Conservation (phyloP, 176 grass and related monocot genomes). For the Cymbopogon citratus region DNA sequence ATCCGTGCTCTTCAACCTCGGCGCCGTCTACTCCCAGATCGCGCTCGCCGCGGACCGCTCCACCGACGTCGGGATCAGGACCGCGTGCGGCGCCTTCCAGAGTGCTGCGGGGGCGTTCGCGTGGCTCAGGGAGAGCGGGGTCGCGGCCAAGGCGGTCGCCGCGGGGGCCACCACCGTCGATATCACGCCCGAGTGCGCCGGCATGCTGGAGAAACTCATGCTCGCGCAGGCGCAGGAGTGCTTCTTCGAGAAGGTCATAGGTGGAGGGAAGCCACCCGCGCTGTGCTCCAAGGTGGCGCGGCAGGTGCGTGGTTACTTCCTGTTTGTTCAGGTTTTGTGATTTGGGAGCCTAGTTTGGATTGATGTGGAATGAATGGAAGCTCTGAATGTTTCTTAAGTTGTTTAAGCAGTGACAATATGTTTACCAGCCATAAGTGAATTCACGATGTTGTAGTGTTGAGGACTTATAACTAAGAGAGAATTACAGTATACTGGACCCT, state of each 20-base stretch:
- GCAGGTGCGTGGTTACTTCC: constrained; percentile 55
- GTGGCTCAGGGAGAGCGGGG: constrained; percentile 65
- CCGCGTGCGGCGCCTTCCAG: constrained; percentile 82
- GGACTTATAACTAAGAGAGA: neutral
- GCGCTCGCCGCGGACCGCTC: constrained; percentile 73
- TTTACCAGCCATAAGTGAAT: constrained; percentile 17
- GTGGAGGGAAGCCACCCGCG: constrained; percentile 73
- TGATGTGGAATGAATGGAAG: neutral
- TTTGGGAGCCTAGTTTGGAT: neutral
- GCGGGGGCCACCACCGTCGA: constrained; percentile 73
- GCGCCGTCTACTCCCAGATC: constrained; percentile 86
- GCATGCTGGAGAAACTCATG: constrained; percentile 95
- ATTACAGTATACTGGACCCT: neutral
- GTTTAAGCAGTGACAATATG: neutral
- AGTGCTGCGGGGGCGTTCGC: constrained; percentile 72
- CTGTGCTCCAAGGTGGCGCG: constrained; percentile 94
- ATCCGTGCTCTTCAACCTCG: constrained; percentile 82
- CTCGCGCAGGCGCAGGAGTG: constrained; percentile 98
- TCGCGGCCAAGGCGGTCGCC: constrained; percentile 66
- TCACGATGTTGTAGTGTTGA: neutral
- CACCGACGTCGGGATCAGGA: constrained; percentile 68
- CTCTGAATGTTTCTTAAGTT: neutral
- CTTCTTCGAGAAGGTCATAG: constrained; percentile 98
- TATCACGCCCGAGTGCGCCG: constrained; percentile 72
- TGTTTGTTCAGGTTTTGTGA: constrained; percentile 3